phyloP scores from a whole-genome alignment of 1,139 yeast genomes.

The Zygosaccharomyces pseudobailii region DNA sequence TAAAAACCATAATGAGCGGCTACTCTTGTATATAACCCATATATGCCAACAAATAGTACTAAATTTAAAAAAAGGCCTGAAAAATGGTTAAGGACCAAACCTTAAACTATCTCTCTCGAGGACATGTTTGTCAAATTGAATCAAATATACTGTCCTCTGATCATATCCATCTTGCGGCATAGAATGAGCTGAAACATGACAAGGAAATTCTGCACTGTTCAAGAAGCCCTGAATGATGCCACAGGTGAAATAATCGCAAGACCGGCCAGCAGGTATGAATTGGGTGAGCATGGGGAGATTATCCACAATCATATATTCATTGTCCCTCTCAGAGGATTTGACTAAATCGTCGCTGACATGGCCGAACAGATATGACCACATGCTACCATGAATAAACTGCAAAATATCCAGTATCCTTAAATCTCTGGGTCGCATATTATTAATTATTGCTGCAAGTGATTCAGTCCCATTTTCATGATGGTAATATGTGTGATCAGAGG shows the following conservation, averaged over 20 bases:
- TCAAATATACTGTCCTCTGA: conserved; percentile 73
- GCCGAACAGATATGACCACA: conserved; percentile 83
- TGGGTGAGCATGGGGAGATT: conserved; percentile 71
- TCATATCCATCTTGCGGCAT: conserved; percentile 64
- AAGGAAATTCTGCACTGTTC: conserved; percentile 74
- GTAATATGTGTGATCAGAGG: conserved; percentile 8
- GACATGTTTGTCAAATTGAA: conserved; percentile 64
- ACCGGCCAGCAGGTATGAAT: conserved; percentile 62
- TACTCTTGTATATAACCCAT: conserved; percentile 1
- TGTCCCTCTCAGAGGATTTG: conserved; percentile 72
- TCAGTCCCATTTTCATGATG: conserved; percentile 15
- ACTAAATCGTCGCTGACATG: conserved; percentile 83
- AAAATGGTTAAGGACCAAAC: conserved; percentile 5
- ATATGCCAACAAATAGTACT: neutral
- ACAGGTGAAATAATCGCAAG: conserved; percentile 48
- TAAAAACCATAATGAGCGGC: neutral
- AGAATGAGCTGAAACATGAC: conserved; percentile 80
- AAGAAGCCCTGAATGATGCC: conserved; percentile 90
- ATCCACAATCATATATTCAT: conserved; percentile 86
- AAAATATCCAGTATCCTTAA: conserved; percentile 68
- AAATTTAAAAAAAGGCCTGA: neutral
- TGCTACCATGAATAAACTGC: conserved; percentile 74
- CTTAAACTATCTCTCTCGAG: conserved; percentile 47
- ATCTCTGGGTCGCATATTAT: conserved; percentile 47
- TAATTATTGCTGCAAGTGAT: conserved; percentile 23